A percentile compares a stretch with the other conserved stretches of the same genome.
phyloP scores from a whole-genome alignment of 1,284 basidiomycete species.

The Coniferiporia sulphurascens region DNA sequence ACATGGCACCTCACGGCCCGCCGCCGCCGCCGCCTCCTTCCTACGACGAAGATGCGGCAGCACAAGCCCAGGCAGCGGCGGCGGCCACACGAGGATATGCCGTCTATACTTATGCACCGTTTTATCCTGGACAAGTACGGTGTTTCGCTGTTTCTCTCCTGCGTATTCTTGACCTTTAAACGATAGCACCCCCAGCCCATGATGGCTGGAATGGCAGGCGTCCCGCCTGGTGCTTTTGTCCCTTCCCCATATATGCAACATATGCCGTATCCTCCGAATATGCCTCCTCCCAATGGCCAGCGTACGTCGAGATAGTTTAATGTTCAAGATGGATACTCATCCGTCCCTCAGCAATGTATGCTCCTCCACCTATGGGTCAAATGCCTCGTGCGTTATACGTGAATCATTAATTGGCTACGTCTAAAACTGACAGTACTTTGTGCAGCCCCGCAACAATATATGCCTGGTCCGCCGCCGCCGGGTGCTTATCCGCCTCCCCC shows the following conservation, averaged over 20 bases:
- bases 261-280: constrained; percentile 72
- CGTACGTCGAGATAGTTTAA: constrained; percentile 24
- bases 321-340: not conserved
- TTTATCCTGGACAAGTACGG: constrained; percentile 63
- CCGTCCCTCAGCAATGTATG: constrained; percentile 63
- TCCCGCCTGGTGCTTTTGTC: constrained; percentile 72
- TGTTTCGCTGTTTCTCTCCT: constrained; percentile 7
- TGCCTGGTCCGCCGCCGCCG: constrained; percentile 53
- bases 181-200: constrained; percentile 44
- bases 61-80: constrained; percentile 37
- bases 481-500: constrained; percentile 68
- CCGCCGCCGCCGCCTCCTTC: constrained; percentile 63
- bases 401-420: not conserved
- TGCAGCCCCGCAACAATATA: constrained; percentile 61
- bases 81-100: constrained; percentile 49
- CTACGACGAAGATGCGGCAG: constrained; percentile 67
- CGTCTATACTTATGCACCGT: constrained; percentile 69
- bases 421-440: constrained; percentile 1
- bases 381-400: constrained; percentile 65
- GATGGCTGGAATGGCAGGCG: constrained; percentile 77
- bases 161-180: constrained; percentile 11
- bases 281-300: constrained; percentile 67
- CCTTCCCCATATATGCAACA: constrained; percentile 74
- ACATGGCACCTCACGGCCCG: constrained; percentile 60
- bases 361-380: constrained; percentile 68